These are phyloP conservation scores for Penicillium rolfsii DNA, from an alignment of 2,329 filamentous ascomycete species.

Conservation along the genomic window DNA sequence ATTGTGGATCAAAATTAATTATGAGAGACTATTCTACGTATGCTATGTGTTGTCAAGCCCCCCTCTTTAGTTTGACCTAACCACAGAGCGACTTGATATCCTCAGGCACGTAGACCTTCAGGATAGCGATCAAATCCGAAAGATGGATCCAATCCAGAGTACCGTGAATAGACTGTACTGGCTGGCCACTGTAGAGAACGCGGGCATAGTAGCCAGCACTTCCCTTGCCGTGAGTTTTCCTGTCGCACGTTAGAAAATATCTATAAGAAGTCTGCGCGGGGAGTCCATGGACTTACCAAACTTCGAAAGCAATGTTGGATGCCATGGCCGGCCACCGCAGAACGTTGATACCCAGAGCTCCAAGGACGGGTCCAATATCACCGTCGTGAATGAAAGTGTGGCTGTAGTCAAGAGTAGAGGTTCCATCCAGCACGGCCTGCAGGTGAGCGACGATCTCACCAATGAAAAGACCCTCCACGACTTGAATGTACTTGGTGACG, in stretches of 20 bases:
- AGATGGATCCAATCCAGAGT: slow-evolving; percentile 37
- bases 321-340: slow-evolving; percentile 48
- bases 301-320: slow-evolving; percentile 44
- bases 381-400: slow-evolving; percentile 46
- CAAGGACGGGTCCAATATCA: slow-evolving; percentile 42
- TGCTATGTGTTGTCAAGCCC: too few species aligned
- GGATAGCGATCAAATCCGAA: slow-evolving; percentile 30
- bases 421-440: slow-evolving; percentile 32
- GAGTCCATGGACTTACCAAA: slow-evolving; percentile 35
- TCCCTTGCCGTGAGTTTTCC: slow-evolving; percentile 14
- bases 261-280: too few species aligned
- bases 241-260: not conserved
- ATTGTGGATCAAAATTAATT: not conserved
- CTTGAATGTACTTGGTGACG: slow-evolving; percentile 42
- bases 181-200: slow-evolving; percentile 38
- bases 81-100: slow-evolving; percentile 35
- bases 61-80: not conserved
- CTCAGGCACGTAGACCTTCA: slow-evolving; percentile 32
- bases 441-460: slow-evolving; percentile 40
- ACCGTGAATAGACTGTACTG: slow-evolving; percentile 36
- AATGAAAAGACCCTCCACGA: slow-evolving; percentile 44
- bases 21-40: not conserved
- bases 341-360: slow-evolving; percentile 40
- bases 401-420: slow-evolving; percentile 34
- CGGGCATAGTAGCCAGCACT: slow-evolving; percentile 27